Evolutionary conservation across 1,139 yeast genomes (phyloP).

Genomic region (Citeromyces hawaiiensis): DNA sequence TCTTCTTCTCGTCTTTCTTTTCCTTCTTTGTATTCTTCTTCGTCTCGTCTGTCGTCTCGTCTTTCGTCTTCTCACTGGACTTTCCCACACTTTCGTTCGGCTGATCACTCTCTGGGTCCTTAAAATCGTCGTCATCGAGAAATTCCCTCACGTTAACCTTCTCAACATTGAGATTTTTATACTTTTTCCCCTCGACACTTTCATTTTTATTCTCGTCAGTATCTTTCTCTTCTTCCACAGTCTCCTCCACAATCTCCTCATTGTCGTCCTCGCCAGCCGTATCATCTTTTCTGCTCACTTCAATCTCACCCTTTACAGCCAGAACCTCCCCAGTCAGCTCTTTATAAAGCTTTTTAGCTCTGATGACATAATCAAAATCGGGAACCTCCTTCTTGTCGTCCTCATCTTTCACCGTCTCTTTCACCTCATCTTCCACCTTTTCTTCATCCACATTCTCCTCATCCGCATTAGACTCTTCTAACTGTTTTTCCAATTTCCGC

Average conservation of each 20-base stretch:
- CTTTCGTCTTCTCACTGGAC: conserved; percentile 8
- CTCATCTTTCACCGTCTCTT: no score
- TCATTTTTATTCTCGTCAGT: conserved; percentile 9
- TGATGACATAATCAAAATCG: conserved; percentile 25
- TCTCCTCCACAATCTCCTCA: conserved; percentile 4
- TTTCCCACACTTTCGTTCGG: conserved; percentile 11
- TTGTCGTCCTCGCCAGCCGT: conserved; percentile 12
- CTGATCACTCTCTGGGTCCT: conserved; percentile 17
- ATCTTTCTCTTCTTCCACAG: conserved; percentile 6
- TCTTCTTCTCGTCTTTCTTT: no score
- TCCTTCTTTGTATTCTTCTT: conserved; percentile 14
- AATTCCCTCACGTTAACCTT: conserved; percentile 28
- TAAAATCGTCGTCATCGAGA: conserved; percentile 12
- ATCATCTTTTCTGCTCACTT: no score
- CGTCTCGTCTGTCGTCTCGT: conserved; percentile 8
- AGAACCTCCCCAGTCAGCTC: conserved; percentile 25
- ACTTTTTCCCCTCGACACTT: conserved; percentile 9
- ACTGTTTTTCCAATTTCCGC: conserved; percentile 22
- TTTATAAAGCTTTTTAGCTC: conserved; percentile 26
- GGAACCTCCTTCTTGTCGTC: conserved; percentile 10
- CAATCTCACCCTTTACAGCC: conserved; percentile 11
- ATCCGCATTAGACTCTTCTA: conserved; percentile 14
- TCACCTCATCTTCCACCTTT: conserved; percentile 6
- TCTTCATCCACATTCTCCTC: conserved; percentile 9
- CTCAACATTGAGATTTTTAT: conserved; percentile 20